These are phyloP conservation scores for Rhododendron simsii DNA, from an alignment of 148 eudicot genomes.

Conservation along the genomic window DNA sequence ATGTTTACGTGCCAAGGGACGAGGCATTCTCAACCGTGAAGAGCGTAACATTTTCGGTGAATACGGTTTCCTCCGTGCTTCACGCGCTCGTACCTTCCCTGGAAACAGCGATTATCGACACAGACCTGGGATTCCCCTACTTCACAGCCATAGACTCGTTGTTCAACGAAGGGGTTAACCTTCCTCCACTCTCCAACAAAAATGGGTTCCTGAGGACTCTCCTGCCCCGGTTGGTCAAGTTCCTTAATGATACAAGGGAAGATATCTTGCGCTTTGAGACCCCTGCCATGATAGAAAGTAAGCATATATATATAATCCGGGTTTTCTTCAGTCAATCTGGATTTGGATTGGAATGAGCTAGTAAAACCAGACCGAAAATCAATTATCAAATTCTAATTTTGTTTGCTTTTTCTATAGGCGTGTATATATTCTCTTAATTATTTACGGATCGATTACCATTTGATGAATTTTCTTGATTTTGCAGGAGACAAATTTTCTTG, in stretches of 20 bases:
- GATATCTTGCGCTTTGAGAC: conserved; percentile 42
- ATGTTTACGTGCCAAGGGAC: conserved; percentile 69
- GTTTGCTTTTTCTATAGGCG: neutral
- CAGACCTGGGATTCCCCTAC: conserved; percentile 44
- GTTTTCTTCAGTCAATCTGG: neutral
- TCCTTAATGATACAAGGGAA: conserved; percentile 13
- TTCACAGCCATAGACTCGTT: conserved; percentile 56
- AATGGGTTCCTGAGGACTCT: conserved; percentile 6
- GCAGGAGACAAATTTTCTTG: conserved; percentile 59
- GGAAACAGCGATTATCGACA: conserved; percentile 28
- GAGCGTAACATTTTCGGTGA: conserved; percentile 45
- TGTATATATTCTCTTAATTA: neutral
- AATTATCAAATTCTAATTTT: neutral
- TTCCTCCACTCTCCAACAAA: conserved; percentile 18
- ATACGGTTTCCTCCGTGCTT: conserved; percentile 43
- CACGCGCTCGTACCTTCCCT: conserved; percentile 61
- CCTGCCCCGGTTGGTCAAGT: conserved; percentile 53
- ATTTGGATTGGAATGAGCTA: neutral
- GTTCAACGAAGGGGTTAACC: conserved; percentile 47
- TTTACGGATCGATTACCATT: neutral
- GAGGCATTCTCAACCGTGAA: conserved; percentile 69
- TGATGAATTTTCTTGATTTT: neutral
- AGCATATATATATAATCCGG: neutral
- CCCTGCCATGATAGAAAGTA: conserved; percentile 48
- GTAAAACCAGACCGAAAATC: neutral